Evolutionary conservation across 257 asterid species (phyloP).

Genomic region (Nemophila menziesii): DNA sequence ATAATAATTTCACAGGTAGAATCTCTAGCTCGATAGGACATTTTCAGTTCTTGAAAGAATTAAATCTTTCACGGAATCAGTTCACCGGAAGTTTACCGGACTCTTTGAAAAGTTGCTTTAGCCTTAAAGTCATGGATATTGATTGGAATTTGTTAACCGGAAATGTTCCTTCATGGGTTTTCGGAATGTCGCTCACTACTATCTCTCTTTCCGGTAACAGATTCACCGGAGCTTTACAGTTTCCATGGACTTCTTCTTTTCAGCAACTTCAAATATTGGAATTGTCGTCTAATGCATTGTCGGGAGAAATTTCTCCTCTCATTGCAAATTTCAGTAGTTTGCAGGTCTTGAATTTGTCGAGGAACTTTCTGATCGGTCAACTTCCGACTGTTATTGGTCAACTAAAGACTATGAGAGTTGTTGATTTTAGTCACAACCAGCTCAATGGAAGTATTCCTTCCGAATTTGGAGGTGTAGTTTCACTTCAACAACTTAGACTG

Average conservation of each 20-base stretch:
- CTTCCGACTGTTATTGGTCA: constrained; percentile 46
- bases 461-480: constrained; percentile 39
- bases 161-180: constrained; percentile 61
- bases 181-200: constrained; percentile 33
- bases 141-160: constrained; percentile 43
- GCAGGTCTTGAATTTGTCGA: constrained; percentile 46
- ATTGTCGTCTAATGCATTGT: constrained; percentile 53
- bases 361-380: constrained; percentile 41
- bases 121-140: constrained; percentile 44
- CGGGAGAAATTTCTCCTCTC: constrained; percentile 46
- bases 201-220: constrained; percentile 42
- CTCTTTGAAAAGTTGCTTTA: constrained; percentile 36
- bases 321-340: constrained; percentile 48
- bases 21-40: constrained; percentile 38
- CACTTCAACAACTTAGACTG: constrained; percentile 48
- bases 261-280: constrained; percentile 47
- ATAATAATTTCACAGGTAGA: constrained; percentile 45
- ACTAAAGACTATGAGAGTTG: constrained; percentile 27
- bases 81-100: constrained; percentile 55
- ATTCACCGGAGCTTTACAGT: constrained; percentile 35
- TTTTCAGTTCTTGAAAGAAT: constrained; percentile 36
- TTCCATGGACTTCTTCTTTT: constrained; percentile 23
- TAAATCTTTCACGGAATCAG: constrained; percentile 47
- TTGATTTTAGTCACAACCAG: constrained; percentile 64
- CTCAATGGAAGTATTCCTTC: constrained; percentile 52